A percentile compares a stretch with the other conserved stretches of the same genome.
phyloP scores from a whole-genome alignment of 2,329 filamentous ascomycete species.

The Xylaria sp. region DNA sequence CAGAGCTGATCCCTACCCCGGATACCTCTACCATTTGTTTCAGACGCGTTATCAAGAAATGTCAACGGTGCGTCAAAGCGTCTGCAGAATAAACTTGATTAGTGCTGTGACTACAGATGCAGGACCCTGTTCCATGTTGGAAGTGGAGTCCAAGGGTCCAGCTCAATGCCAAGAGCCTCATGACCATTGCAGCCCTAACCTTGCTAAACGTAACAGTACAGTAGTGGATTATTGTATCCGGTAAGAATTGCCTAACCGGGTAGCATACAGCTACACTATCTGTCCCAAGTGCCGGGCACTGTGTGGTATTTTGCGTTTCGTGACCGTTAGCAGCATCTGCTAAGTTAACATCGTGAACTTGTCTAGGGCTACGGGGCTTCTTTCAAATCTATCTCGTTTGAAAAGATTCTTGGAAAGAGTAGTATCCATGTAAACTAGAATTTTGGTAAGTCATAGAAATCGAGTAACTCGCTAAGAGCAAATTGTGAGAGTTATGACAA shows the following conservation, averaged over 20 bases:
- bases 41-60: not conserved
- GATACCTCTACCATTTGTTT: not conserved
- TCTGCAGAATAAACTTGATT: conserved; percentile 5
- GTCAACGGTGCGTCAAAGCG: conserved; percentile 6
- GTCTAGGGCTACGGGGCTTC: not conserved
- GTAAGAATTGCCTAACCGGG: not conserved
- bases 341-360: not conserved
- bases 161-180: not conserved
- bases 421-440: not conserved
- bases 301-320: not conserved
- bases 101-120: not conserved
- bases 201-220: too few species aligned
- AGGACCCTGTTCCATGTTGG: conserved; percentile 2
- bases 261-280: not conserved
- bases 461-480: not conserved
- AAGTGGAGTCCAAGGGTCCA: not conserved
- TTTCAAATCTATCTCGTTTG: not conserved
- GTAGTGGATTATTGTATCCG: not conserved
- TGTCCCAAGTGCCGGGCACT: not conserved
- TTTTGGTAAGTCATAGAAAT: not conserved
- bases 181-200: not conserved
- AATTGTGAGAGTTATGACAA: not conserved
- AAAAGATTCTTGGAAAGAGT: not conserved
- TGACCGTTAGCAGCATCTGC: not conserved
- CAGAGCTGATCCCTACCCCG: not conserved